Base-by-base conservation (phyloP, 1,284 basidiomycete genomes). In the Taiwanofungus camphoratus region DNA sequence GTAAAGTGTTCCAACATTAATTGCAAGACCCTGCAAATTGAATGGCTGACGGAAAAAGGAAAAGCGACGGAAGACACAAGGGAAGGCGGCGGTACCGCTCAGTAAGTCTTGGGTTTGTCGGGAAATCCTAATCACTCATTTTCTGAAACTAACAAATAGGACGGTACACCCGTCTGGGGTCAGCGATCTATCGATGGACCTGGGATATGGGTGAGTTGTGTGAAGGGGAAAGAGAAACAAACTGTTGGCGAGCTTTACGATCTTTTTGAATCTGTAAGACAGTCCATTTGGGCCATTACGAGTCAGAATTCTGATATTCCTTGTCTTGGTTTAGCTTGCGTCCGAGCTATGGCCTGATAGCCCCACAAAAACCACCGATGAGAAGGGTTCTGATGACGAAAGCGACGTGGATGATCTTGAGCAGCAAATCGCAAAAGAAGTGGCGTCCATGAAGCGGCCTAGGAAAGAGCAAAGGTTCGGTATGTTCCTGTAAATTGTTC, bases 141-240 rank as follows among this genome's bases (percentile, higher is more conserved):
- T 18, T 40, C 35, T 5, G 8, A 16, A 41, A 18, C 12, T 7
- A 37, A 5, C 13, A 9, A n/a, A 8, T 31, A 80, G 79, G 77
- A 83, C 55, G 80, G 80, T 7, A 78, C 77, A 2, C 72, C 79
- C 7, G 71, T 81, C 19, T 82, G 81, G 78, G 70, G 63, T 19
- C 83, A 77, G 56, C 65, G 73, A 40, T 62, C 67, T 15, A 74
- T 90, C 42, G 80, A 85, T 46, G 86, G 87, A 5, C 87, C 87
- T 29, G 87, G 87, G 18, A 66, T 90, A 13, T 90, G 87, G 87
- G 80, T 79, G 5, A 87, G 80, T 52, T 89, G 86, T 50, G 74
- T 87, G 21, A 85, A 83, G 60, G 87, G 87, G 16, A 90, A 83
- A 55, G 87, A 91, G 60, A 83, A 73, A 49, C 81, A 82, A 54